phyloP scores from a whole-genome alignment of 1,284 basidiomycete species.

The Fomitopsis betulina region DNA sequence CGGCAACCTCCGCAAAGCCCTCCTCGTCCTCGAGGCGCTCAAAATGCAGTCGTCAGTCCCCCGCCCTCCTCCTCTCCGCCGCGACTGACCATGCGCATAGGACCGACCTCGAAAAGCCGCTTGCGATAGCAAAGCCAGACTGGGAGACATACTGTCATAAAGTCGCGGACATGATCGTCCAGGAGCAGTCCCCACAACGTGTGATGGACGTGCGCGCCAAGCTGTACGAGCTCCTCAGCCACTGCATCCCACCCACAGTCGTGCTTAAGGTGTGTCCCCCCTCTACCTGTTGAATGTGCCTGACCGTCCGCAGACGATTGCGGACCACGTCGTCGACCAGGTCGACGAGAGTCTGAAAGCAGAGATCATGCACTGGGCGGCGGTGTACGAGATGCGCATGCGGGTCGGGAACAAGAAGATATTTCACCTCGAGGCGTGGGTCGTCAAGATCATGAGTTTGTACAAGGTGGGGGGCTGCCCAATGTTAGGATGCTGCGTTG shows the following conservation, averaged over 20 bases:
- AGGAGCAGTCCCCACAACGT: conserved; percentile 87
- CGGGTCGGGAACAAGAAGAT: conserved; percentile 91
- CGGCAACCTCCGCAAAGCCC: conserved; percentile 93
- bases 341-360: conserved; percentile 88
- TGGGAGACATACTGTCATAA: conserved; percentile 98
- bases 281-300: not conserved
- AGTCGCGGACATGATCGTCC: conserved; percentile 91
- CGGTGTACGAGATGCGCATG: conserved; percentile 93
- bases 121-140: conserved; percentile 91
- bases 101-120: conserved; percentile 64
- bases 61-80: not conserved
- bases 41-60: conserved; percentile 84
- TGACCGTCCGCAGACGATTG: conserved; percentile 62
- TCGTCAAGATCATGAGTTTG: conserved; percentile 79
- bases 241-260: conserved; percentile 95
- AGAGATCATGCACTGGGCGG: conserved; percentile 95
- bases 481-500: not conserved
- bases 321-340: conserved; percentile 79
- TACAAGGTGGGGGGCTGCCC: conserved; percentile 50
- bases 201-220: conserved; percentile 91
- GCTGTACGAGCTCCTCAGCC: conserved; percentile 93
- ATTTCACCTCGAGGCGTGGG: conserved; percentile 93
- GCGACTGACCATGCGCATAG: conserved; percentile 24
- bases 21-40: conserved; percentile 92
- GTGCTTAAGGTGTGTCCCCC: conserved; percentile 73